Evolutionary conservation across 768 basidiomycete species (phyloP).

Genomic region (Nidularia pulvinata): DNA sequence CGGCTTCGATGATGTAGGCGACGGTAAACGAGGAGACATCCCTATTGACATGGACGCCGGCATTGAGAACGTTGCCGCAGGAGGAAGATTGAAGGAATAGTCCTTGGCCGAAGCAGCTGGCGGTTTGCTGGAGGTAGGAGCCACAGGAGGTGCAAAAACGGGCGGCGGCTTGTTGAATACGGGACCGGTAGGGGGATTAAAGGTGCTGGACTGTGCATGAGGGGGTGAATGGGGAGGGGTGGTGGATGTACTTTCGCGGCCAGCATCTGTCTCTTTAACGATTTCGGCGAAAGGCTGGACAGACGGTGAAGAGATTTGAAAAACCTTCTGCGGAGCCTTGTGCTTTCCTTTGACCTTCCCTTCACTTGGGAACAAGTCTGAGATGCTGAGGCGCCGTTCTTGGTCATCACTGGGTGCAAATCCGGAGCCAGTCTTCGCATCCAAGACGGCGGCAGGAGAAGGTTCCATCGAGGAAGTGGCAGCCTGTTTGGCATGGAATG

Average conservation of each 20-base stretch:
- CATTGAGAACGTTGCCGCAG: conserved; percentile 33
- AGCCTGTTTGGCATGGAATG: neutral
- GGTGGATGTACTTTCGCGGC: conserved; percentile 42
- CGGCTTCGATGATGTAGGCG: conserved; percentile 18
- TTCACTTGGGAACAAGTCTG: conserved; percentile 53
- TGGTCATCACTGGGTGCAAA: neutral
- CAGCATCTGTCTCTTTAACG: neutral
- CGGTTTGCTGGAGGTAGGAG: conserved; percentile 14
- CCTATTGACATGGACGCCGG: conserved; percentile 46
- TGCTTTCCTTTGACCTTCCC: conserved; percentile 30
- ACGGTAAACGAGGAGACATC: conserved; percentile 29
- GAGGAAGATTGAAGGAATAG: conserved; percentile 23
- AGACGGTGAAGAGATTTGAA: conserved; percentile 15
- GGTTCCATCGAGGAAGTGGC: neutral
- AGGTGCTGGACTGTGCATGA: conserved; percentile 24
- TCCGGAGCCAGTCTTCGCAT: neutral
- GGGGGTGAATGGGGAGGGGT: conserved; percentile 63
- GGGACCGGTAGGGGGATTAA: conserved; percentile 35
- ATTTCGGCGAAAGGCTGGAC: conserved; percentile 2
- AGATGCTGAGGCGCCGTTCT: conserved; percentile 50
- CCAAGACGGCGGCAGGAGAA: conserved; percentile 7
- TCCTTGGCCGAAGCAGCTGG: conserved; percentile 20
- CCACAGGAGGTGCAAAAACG: conserved; percentile 47
- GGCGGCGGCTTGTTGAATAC: conserved; percentile 63
- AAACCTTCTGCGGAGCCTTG: conserved; percentile 20